Percentiles rank a stretch among this genome's conserved stretches.
Evolutionary conservation across 176 grass and related monocot genomes (phyloP).

Genomic region (Rhynchospora tenuis): DNA sequence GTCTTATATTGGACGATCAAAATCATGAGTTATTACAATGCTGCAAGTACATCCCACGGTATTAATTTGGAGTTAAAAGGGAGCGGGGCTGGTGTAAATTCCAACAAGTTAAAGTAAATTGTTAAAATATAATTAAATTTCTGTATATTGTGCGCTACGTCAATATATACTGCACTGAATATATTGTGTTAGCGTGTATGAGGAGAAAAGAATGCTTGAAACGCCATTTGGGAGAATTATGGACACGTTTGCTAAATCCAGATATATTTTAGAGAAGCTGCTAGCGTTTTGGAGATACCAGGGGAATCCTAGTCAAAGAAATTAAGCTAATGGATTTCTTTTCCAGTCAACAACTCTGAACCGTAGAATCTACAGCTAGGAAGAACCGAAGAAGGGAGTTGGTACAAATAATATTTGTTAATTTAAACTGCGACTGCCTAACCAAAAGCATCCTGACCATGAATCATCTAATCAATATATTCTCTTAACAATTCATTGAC

Average conservation of each 20-base stretch:
- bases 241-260: background rate
- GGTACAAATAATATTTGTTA: background rate
- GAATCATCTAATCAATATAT: constrained; percentile 3
- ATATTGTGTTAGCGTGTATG: no score
- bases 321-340: background rate
- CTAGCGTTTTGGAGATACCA: background rate
- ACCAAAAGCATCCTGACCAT: constrained; percentile 9
- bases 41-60: no score
- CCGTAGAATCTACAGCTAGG: background rate
- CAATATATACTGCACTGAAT: no score
- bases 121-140: no score
- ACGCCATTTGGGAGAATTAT: background rate
- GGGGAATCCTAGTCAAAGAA: background rate
- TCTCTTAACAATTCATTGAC: background rate
- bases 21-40: no score
- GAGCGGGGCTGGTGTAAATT: no score
- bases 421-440: constrained; percentile 13
- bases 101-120: no score
- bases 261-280: background rate
- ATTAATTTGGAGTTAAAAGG: no score
- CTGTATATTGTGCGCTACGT: no score
- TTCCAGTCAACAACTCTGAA: background rate
- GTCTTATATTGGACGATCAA: no score
- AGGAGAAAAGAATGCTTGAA: background rate
- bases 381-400: background rate